These are phyloP conservation scores for Penicillium thymicola DNA, from an alignment of 2,329 filamentous ascomycete species.

Conservation along the genomic window DNA sequence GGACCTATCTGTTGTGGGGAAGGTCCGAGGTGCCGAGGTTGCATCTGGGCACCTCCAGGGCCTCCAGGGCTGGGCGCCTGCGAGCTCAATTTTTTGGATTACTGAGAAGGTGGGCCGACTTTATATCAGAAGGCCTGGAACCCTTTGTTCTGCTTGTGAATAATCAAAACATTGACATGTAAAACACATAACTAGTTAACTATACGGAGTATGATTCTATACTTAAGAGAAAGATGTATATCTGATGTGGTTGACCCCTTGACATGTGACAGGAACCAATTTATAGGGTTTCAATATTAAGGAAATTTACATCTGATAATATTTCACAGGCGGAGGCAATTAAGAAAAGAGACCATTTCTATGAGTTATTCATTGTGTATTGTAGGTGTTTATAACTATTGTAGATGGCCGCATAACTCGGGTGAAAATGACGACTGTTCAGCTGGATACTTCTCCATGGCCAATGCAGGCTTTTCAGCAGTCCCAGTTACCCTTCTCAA, in stretches of 20 bases:
- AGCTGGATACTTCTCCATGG: not conserved
- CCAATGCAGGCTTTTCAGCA: not conserved
- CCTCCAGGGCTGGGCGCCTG: not conserved
- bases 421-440: not conserved
- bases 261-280: constrained; percentile 2
- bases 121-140: not conserved
- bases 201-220: too few relatives aligned
- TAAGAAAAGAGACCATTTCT: not conserved
- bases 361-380: not conserved
- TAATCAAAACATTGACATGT: not conserved
- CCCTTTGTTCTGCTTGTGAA: not conserved
- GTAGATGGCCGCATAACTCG: not conserved
- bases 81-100: constrained; percentile 3
- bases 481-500: not conserved
- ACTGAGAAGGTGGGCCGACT: not conserved
- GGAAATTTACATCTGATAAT: not conserved
- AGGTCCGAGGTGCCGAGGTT: constrained; percentile 33
- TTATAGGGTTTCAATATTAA: not conserved
- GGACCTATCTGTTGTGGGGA: constrained; percentile 28
- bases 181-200: too few relatives aligned
- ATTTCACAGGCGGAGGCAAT: not conserved
- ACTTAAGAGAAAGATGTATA: not conserved
- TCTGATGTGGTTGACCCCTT: not conserved
- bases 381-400: not conserved
- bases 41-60: not conserved